Evolutionary conservation across 331 rosid genomes (phyloP).

Genomic region (Quercus tomentella): DNA sequence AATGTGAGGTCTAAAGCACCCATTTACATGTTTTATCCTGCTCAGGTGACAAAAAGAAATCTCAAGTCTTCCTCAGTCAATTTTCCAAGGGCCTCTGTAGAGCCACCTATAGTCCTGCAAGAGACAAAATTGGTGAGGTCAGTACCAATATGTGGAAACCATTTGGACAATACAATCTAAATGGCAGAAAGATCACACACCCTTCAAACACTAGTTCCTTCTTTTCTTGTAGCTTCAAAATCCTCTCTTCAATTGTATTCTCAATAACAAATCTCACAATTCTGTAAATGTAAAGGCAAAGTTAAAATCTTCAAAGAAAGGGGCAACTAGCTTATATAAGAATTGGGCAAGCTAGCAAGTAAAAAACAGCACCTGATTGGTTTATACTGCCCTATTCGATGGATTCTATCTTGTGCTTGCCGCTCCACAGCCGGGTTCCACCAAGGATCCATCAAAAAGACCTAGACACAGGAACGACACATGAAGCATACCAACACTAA

Average conservation of each 20-base stretch:
- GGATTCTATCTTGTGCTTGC: constrained; percentile 97
- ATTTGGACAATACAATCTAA: constrained; percentile 7
- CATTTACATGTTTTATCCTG: background rate
- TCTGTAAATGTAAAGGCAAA: constrained; percentile 33
- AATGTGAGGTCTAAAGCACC: too few relatives aligned
- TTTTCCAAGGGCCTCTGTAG: constrained; percentile 67
- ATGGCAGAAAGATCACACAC: constrained; percentile 32
- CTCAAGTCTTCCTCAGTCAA: constrained; percentile 64
- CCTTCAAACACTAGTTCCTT: constrained; percentile 93
- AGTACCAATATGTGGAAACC: background rate
- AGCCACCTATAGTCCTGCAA: constrained; percentile 75
- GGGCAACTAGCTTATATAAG: background rate
- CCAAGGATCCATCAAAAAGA: constrained; percentile 97
- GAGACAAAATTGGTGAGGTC: background rate
- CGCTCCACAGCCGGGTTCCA: constrained; percentile 99
- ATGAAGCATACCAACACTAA: background rate
- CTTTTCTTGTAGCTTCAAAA: constrained; percentile 83
- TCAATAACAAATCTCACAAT: constrained; percentile 81
- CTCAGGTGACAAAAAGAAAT: constrained; percentile 50
- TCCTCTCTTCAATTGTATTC: constrained; percentile 90
- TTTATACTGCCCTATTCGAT: constrained; percentile 89
- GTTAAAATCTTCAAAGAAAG: constrained; percentile 12
- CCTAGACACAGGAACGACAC: constrained; percentile 31
- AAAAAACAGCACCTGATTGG: constrained; percentile 68
- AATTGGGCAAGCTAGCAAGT: background rate